Base-by-base conservation (phyloP, 306 rosid genomes). In the Fagus crenata region DNA sequence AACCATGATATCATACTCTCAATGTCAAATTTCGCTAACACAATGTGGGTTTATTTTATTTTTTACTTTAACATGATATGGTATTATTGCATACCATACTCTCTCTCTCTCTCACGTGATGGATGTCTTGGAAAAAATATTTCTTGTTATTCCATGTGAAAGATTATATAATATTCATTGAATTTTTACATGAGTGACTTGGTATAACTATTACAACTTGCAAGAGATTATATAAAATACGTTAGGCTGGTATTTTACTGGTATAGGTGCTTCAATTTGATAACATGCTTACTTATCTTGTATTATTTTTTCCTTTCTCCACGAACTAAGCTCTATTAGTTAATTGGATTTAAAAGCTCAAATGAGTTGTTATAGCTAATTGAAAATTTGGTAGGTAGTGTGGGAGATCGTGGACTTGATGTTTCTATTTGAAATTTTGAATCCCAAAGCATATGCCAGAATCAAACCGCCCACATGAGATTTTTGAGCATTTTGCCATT, bases 381-480 rank as follows among this genome's bases (percentile, higher is more conserved):
- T 76, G 80, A 82, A 74, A 84, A 82, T 42, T 56, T 8, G 67
- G 83, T 59, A 46, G 90, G 83, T 82, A 71, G 22, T 42, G 69
- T 46, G 53, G 61, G 67, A 40, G 76, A 75, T 70, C 53, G 65
- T 75, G 78, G 79, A 37, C 9, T 37, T 8, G n/a, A 70, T 39
- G 42, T 33, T 69, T 63, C 0, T n/a, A 60, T 49, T 68, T 43
- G 68, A 77, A 42, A 46, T 2, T 46, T 46, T 9, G 14, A 9
- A 69, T 61, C 35, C 64, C 40, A 67, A 73, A 78, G 69, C 72
- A 43, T 73, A 11, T 36, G 51, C 40, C 61, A 40, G 39, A 40
- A 60, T 22, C 4, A 14, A 28, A 32, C 59, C 12, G 22, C 15
- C 18, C 28, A 15, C 61, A 71, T 71, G 41, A 5, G 18, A 46